phyloP scores from a whole-genome alignment of 2,329 filamentous ascomycete species.

The Esteya vermicola region DNA sequence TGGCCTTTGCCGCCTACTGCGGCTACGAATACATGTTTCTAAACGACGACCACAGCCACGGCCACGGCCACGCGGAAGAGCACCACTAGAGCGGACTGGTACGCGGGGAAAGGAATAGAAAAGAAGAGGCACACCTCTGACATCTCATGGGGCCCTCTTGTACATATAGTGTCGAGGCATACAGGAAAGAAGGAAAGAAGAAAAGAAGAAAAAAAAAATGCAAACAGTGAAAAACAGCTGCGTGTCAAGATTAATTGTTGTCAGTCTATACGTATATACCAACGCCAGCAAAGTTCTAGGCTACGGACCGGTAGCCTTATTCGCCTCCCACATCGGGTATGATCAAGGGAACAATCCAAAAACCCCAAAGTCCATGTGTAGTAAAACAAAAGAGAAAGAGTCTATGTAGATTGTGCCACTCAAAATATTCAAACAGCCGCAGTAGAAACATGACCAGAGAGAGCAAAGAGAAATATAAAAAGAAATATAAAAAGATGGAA shows the following conservation, averaged over 20 bases:
- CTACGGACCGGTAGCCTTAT: too few species aligned
- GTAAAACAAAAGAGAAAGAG: too few species aligned
- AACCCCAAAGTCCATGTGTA: too few species aligned
- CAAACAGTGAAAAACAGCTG: too few species aligned
- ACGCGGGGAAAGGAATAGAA: not conserved
- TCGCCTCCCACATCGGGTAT: too few species aligned
- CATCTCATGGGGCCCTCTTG: too few species aligned
- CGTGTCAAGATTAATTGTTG: too few species aligned
- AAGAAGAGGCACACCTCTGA: constrained; percentile 1
- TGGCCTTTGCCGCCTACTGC: constrained; percentile 83
- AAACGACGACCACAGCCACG: constrained; percentile 43
- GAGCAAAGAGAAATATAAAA: not conserved
- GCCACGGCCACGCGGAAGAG: constrained; percentile 35
- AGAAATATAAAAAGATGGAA: not conserved
- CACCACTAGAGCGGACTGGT: constrained; percentile 44
- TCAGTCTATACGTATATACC: too few species aligned
- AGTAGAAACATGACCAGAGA: not conserved
- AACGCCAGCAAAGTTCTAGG: too few species aligned
- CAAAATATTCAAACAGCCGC: too few species aligned
- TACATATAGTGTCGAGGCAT: not conserved
- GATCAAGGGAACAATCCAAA: too few species aligned
- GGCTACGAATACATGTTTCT: constrained; percentile 81
- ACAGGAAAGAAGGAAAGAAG: not conserved
- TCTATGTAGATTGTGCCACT: not conserved
- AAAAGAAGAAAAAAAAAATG: not conserved